Evolutionary conservation across 2,329 filamentous ascomycete genomes (phyloP).

Genomic region (Colletotrichum neosansevieriae): DNA sequence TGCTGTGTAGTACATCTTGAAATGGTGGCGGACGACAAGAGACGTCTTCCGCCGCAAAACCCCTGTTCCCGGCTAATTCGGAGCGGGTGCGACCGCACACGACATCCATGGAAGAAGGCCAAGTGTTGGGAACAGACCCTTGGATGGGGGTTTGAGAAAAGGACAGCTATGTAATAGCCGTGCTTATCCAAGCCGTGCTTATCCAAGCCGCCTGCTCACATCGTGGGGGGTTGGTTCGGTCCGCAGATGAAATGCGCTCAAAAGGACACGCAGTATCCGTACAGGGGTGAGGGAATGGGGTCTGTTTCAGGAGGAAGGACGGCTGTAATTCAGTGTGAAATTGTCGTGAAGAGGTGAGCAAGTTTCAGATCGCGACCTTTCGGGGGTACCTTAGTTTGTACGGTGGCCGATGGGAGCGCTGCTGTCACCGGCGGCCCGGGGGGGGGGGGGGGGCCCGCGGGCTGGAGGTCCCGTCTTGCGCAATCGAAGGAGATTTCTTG

Average conservation of each 20-base stretch:
- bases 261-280: conserved; percentile 6
- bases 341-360: conserved; percentile 33
- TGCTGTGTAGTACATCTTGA: too few relatives aligned
- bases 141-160: neutral
- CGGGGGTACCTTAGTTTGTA: conserved; percentile 23
- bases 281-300: conserved; percentile 12
- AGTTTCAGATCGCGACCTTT: conserved; percentile 40
- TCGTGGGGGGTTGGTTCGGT: conserved; percentile 21
- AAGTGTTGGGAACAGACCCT: too few relatives aligned
- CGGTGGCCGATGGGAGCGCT: conserved; percentile 15
- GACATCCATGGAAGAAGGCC: conserved; percentile 20
- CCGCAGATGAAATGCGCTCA: conserved; percentile 36
- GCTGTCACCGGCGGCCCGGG: neutral
- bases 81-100: conserved; percentile 36
- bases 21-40: too few relatives aligned
- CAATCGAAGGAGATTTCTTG: conserved; percentile 22
- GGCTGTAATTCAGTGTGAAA: neutral
- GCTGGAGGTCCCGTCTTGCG: conserved; percentile 29
- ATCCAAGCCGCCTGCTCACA: conserved; percentile 22
- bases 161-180: neutral
- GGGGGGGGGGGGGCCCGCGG: neutral
- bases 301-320: conserved; percentile 35
- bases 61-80: conserved; percentile 19
- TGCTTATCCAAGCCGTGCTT: neutral
- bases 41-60: neutral